Conservation (phyloP, 768 basidiomycete species). For the Rhodotorula graminis region DNA sequence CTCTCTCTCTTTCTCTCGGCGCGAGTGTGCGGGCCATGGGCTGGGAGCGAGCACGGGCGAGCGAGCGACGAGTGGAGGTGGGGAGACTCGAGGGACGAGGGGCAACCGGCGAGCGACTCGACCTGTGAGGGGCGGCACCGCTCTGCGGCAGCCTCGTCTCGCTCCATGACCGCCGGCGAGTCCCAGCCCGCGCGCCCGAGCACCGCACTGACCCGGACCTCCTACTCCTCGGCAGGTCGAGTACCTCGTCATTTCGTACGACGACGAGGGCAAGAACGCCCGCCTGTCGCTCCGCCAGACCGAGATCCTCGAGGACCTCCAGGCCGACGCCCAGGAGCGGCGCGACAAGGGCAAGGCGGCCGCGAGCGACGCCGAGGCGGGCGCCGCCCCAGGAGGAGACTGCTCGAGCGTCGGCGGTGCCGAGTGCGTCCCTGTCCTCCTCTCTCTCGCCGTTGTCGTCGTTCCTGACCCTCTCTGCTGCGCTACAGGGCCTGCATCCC, state of each 20-base stretch:
- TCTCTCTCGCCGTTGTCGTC: not conserved
- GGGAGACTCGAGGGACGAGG: too few relatives aligned
- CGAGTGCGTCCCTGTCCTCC: not conserved
- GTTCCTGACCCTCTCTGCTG: too few relatives aligned
- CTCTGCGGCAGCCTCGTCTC: too few relatives aligned
- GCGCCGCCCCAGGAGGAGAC: too few relatives aligned
- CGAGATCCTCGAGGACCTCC: conserved; percentile 75
- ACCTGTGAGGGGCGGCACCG: too few relatives aligned
- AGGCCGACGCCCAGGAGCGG: conserved; percentile 53
- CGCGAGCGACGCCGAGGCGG: too few relatives aligned
- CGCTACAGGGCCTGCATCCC: conserved; percentile 64
- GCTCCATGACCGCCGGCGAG: too few relatives aligned
- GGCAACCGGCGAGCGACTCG: too few relatives aligned
- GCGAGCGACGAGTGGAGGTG: not conserved
- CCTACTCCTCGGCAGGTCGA: conserved; percentile 62
- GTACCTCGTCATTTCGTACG: conserved; percentile 87
- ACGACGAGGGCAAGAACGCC: conserved; percentile 71
- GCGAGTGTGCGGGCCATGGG: not conserved
- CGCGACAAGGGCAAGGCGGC: not conserved
- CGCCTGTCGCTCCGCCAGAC: conserved; percentile 88
- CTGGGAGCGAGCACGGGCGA: not conserved
- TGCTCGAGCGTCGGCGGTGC: not conserved
- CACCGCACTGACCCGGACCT: not conserved
- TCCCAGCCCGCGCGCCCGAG: too few relatives aligned
- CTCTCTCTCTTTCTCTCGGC: not conserved